These are phyloP conservation scores for Fusarium burgessii DNA, from an alignment of 2,329 filamentous ascomycete species.

Conservation along the genomic window DNA sequence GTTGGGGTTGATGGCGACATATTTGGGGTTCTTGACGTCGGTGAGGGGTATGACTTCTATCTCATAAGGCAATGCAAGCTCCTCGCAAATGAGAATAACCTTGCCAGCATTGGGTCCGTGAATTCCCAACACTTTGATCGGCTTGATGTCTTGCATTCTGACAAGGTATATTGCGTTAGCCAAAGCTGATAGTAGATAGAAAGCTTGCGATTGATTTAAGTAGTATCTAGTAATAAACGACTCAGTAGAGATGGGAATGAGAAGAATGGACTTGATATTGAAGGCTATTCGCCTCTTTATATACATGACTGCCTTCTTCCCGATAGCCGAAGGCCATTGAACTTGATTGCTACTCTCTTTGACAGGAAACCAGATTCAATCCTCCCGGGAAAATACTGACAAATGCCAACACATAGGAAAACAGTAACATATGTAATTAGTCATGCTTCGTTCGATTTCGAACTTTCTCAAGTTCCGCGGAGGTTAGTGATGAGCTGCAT, in stretches of 20 bases:
- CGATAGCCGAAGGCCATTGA: too few relatives aligned
- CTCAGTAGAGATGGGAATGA: accelerated
- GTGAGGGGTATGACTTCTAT: background rate
- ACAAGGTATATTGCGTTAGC: accelerated
- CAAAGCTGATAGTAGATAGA: background rate
- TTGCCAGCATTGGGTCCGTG: background rate
- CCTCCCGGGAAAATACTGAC: background rate
- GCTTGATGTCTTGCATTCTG: background rate
- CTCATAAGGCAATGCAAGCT: background rate
- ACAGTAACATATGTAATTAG: background rate
- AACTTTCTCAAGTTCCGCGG: too few relatives aligned
- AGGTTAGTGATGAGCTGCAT: background rate
- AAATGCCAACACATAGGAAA: accelerated
- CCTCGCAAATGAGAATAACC: background rate
- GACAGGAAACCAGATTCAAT: accelerated
- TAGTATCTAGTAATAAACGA: accelerated
- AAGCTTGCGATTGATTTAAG: too few relatives aligned
- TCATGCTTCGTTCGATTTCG: background rate
- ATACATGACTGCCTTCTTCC: background rate
- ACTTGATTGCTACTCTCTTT: background rate
- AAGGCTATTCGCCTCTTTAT: background rate
- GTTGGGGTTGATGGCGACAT: slow-evolving; percentile 1
- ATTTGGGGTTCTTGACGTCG: background rate
- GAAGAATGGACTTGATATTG: background rate
- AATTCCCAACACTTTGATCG: background rate